Evolutionary conservation across 2,329 filamentous ascomycete species (phyloP), one percentile per base, ranked within the genome.

Genomic region (Fusarium setosum): DNA sequence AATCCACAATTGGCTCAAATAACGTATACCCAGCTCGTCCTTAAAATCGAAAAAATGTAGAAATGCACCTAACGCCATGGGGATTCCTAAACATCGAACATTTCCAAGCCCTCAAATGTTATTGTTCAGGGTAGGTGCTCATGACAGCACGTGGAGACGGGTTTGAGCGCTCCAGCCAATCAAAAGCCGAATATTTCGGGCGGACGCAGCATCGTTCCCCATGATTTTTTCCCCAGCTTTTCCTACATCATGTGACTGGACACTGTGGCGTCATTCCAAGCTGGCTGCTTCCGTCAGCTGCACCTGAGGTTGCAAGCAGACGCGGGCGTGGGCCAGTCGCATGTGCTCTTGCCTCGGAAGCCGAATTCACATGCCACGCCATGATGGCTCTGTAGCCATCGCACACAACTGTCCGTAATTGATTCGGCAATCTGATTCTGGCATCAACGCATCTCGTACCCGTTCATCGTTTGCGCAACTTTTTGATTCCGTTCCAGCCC

Each of bases 291-390:
- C 65, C 62, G 65, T 69, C 69, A 63, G 61, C 56, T 65, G 59
- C 61, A 69, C 63, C 56, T 59, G 47, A 59, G 62, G 53, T 65
- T 53, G 35, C 45, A 62, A 57, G 54, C 48, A 64, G 44, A 49
- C 20, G 40, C 42, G 38, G 48, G 42, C 23, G 31, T 24, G 48
- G 32, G 34, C 24, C 51, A 52, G 54, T 68, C 63, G 55, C 69
- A 68, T 71, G 69, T 72, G 69, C 65, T 52, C 59, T 68, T 72
- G 67, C 71, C 71, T 73, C 71, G 71, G 71, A 70, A 71, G 63
- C 58, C 50, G 56, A 64, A 59, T 73, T 73, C 71, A 73, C 71
- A 73, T 73, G 71, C 67, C 64, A 61, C 54, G 53, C 18, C 37
- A 35, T 48, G 57, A 56, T 41, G 60, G 45, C 57, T 63, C 42